Base-by-base conservation (phyloP, 2,329 filamentous ascomycete species). In the Helicocarpus griseus region DNA sequence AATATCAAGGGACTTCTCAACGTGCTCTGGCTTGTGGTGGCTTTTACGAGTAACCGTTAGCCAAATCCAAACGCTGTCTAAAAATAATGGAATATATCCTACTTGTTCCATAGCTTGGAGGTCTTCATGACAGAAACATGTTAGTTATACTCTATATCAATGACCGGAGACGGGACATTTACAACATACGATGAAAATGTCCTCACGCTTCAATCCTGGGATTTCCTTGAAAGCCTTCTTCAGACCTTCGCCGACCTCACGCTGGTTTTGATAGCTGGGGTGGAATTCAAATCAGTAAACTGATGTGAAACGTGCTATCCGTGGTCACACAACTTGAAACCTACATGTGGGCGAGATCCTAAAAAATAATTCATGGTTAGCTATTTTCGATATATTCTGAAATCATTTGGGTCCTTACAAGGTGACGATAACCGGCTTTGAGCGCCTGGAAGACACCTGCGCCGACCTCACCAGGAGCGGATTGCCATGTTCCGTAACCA, bases 71-170 rank as follows among this genome's bases (percentile, higher is more conserved):
- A 35, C 19, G 17, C 11, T 1, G 13, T 11, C 29, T 24, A 19
- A 49, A 5, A 39, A 38, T 40, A 19, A 14, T 29, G 19, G 33
- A 14, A 7, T 28, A 29, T 39, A 19, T 28, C 54, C 29, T 72
- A 65, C 45, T 66, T 77, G 66, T 81, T 81, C 79, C 78, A 83
- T 11, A 82, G 69, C 68, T 83, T 83, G 56, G 74, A 76, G n/a
- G 79, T 82, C 67, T 69, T 48, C 1, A 48, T 24, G 43, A 57
- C 41, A 60, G 53, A 8, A 29, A 17, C 11, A 1, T 14, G 14
- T 17, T 13, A 19, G 24, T 47, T 22, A 33, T 26, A n/a, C 13
- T 13, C 29, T 33, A n/a, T 35, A 2, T 14, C 43, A 13, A 2
- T 3, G 29, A 31, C n/a, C 29, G n/a, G 46, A 33, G 11, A 22